Conservation (phyloP, 495 filamentous ascomycete genomes). For the Clohesyomyces aquaticus region DNA sequence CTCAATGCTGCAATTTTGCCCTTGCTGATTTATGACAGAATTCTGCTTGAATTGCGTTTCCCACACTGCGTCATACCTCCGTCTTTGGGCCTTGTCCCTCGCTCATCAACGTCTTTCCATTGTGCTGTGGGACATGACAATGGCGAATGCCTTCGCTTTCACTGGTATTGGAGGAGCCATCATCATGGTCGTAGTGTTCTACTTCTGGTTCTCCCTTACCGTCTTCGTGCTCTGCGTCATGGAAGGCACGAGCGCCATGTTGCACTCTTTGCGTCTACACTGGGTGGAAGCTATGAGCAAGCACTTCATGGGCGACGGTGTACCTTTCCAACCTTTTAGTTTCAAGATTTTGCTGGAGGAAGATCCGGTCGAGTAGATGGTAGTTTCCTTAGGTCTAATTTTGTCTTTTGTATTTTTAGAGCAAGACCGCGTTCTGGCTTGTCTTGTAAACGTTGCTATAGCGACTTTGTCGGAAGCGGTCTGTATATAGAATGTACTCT, state of each 20-base stretch:
- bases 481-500: conserved; percentile 14
- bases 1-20: neutral
- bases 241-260: conserved; percentile 87
- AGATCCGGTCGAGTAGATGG: conserved; percentile 63
- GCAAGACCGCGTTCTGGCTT: neutral
- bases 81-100: conserved; percentile 96
- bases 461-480: neutral
- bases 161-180: conserved; percentile 72
- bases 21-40: conserved; percentile 56
- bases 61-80: conserved; percentile 97
- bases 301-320: conserved; percentile 93
- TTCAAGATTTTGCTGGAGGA: conserved; percentile 88
- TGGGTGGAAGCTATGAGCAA: conserved; percentile 99
- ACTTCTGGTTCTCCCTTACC: conserved; percentile 84
- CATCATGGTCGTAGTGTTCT: conserved; percentile 78
- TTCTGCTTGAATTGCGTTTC: conserved; percentile 99
- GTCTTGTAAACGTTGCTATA: conserved; percentile 8
- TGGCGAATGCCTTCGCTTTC: conserved; percentile 71
- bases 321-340: conserved; percentile 90
- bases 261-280: conserved; percentile 92
- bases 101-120: conserved; percentile 97
- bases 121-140: conserved; percentile 96
- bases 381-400: conserved; percentile 3
- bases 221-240: conserved; percentile 77
- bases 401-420: conserved; percentile 2